phyloP scores from a whole-genome alignment of 2,329 filamentous ascomycete genomes.

The Colletotrichum zoysiae region DNA sequence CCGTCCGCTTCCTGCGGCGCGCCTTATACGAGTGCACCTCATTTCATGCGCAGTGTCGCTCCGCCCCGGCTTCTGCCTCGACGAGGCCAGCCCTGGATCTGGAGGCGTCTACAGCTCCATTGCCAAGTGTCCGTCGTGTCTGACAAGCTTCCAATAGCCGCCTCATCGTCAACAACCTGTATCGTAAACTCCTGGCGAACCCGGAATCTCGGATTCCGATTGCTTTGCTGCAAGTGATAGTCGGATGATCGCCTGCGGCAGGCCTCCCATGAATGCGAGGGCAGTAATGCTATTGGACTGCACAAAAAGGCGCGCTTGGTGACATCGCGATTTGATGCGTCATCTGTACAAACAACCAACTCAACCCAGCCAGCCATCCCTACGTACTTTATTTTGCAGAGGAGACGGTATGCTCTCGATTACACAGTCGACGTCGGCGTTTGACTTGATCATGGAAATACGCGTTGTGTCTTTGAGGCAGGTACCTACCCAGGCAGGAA shows the following conservation, averaged over 20 bases:
- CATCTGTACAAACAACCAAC: not conserved
- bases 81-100: not conserved
- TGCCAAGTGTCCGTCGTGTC: not conserved
- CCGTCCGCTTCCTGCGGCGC: constrained; percentile 27
- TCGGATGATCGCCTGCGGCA: constrained; percentile 4
- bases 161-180: not conserved
- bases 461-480: not conserved
- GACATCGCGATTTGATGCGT: not conserved
- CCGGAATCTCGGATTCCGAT: not conserved
- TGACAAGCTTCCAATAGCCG: constrained; percentile 21
- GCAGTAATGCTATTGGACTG: constrained; percentile 13
- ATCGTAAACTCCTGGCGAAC: not conserved
- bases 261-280: constrained; percentile 16
- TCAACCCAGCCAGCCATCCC: not conserved
- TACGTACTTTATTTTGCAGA: not conserved
- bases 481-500: too few species aligned
- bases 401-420: not conserved
- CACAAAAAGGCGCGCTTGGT: not conserved
- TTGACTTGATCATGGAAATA: not conserved
- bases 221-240: constrained; percentile 5
- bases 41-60: constrained; percentile 15
- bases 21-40: constrained; percentile 24
- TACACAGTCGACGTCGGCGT: not conserved
- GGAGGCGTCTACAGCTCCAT: constrained; percentile 1
- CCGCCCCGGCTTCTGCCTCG: constrained; percentile 26